Base-by-base conservation (phyloP, 768 basidiomycete genomes). In the Lactarius psammicola region DNA sequence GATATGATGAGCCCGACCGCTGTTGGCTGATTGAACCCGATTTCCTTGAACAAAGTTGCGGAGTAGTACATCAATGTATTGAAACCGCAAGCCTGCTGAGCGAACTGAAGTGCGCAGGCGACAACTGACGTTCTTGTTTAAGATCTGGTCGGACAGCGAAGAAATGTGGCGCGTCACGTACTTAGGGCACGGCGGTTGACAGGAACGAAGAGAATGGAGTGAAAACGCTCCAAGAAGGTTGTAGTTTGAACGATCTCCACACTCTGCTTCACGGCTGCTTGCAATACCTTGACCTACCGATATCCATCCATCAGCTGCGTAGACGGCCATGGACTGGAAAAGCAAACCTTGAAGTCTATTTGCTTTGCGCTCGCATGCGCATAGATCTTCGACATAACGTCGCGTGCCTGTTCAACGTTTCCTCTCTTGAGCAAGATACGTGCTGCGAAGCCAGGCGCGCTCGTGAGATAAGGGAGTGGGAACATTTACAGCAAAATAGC, bases 21-120 rank as follows among this genome's bases (percentile, higher is more conserved):
- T 3, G 89, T 91, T 0, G 92, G 87, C 71, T 94, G 88, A 72
- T 89, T 78, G 76, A 93, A 93, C 0, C 92, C 92, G 57, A 93
- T 88, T 68, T 86, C 81, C 69, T 88, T 83, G 79, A 93, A 93
- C 15, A 93, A 80, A 0, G 90, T 90, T 4, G 90, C 87, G 26
- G 87, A 88, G 72, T 88, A 76, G 55, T 76, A 76, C 72, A 71
- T 74, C 54, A 71, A 60, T 61, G 62, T 46, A 71, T 93, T 92
- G 80, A 92, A 92, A 2, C 92, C 92, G 13, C 46, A 92, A 0
- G 93, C 80, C 72, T 93, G 92, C 72, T 94, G 92, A 75, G 86
- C 87, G 0, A 88, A 90, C 77, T 93, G 91, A 75, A 93, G 84
- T 53, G 88, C 91, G 72, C 89, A 90, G 11, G 84, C 88, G 62